These are phyloP conservation scores for Podaxis rugospora DNA, from an alignment of 768 basidiomycete genomes.

Conservation along the genomic window DNA sequence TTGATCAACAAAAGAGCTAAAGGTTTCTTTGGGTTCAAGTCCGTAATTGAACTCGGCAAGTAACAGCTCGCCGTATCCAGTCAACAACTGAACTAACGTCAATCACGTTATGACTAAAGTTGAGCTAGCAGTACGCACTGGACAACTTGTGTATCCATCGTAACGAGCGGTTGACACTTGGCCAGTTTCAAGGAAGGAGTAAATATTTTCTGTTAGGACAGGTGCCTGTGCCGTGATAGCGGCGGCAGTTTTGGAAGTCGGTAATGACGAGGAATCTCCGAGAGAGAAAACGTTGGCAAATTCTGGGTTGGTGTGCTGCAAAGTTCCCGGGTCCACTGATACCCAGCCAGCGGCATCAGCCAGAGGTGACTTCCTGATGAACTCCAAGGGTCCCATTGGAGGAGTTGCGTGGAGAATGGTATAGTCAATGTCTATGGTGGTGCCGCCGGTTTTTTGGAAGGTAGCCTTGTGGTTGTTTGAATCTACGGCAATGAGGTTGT, in stretches of 20 bases:
- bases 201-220: constrained; percentile 85
- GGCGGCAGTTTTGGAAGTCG: constrained; percentile 95
- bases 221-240: constrained; percentile 91
- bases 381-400: constrained; percentile 86
- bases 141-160: constrained; percentile 87
- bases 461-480: constrained; percentile 68
- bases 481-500: constrained; percentile 80
- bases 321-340: constrained; percentile 72
- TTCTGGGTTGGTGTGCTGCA: constrained; percentile 79
- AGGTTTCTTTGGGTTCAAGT: constrained; percentile 81
- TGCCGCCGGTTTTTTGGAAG: constrained; percentile 76
- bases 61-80: constrained; percentile 79
- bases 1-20: constrained; percentile 69
- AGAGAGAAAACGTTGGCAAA: constrained; percentile 82
- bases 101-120: constrained; percentile 2
- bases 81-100: constrained; percentile 51
- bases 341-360: constrained; percentile 89
- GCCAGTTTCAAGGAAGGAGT: constrained; percentile 70
- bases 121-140: constrained; percentile 42
- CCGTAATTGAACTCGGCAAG: constrained; percentile 96
- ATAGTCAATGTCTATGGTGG: constrained; percentile 69
- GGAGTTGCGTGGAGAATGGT: constrained; percentile 83
- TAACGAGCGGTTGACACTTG: constrained; percentile 67
- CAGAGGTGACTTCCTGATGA: constrained; percentile 73
- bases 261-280: constrained; percentile 90